Base-by-base conservation (phyloP, 768 basidiomycete genomes). In the Gymnopilus dilepis region DNA sequence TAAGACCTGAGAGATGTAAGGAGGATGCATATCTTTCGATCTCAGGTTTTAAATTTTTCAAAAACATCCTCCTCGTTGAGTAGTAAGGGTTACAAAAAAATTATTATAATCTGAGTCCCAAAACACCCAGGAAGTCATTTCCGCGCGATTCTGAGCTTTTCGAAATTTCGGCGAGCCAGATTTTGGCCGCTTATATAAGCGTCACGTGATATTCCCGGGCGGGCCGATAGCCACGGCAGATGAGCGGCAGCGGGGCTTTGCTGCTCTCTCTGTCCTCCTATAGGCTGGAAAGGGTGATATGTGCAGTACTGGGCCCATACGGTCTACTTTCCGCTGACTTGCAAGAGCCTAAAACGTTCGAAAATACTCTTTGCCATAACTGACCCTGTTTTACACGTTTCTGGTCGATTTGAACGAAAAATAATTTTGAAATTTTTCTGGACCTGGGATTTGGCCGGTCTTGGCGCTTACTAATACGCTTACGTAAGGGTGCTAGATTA, bases 401-500 rank as follows among this genome's bases (percentile, higher is more conserved):
- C 5, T n/a, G 40, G 9, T 17, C n/a, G n/a, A 17, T 41, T 53
- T 60, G 26, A 30, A 17, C 34, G 28, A 21, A 24, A 24, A 42
- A 47, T 56, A 17, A 22, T 55, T 31, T 47, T 22, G 37, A 53
- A 38, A 56, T 43, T 50, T 37, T 26, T 45, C 12, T 19, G 45
- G 15, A 5, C 22, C 45, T 2, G 11, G 22, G 26, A 26, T 47
- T 47, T 47, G 45, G 26, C 24, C 45, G 45, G 21, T 47, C 45
- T 47, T 47, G 45, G 45, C 24, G 45, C 45, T 47, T 47, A 47
- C 9, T 47, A 47, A 47, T 47, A 47, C 45, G 15, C 13, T 47
- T 47, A 47, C 24, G 15, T 47, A 47, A 47, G 42, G 45, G n/a
- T 47, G 45, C 45, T 47, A 15, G 45, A 26, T 47, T 26, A 19